phyloP scores from a whole-genome alignment of 1,139 yeast genomes.

The Kodamaea ohmeri region DNA sequence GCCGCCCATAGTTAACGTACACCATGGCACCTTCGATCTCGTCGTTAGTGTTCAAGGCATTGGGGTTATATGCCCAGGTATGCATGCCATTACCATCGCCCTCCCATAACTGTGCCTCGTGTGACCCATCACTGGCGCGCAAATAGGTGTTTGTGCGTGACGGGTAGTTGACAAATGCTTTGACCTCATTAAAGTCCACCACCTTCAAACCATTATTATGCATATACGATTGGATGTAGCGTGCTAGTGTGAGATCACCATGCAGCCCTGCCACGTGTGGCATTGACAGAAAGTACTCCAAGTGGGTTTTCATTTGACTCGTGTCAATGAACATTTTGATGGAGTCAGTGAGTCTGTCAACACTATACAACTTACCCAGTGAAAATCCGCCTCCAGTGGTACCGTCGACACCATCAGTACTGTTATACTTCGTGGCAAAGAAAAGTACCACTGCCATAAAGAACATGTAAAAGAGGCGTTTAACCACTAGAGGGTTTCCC shows the following conservation, averaged over 20 bases:
- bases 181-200: constrained; percentile 50
- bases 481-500: constrained; percentile 85
- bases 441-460: constrained; percentile 58
- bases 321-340: constrained; percentile 52
- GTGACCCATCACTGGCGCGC: constrained; percentile 34
- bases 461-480: constrained; percentile 68
- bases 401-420: constrained; percentile 46
- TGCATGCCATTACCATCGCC: constrained; percentile 37
- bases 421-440: constrained; percentile 54
- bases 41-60: constrained; percentile 48
- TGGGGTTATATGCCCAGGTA: constrained; percentile 61
- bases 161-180: constrained; percentile 60
- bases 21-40: constrained; percentile 57
- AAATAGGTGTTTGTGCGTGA: constrained; percentile 26
- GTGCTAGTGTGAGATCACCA: constrained; percentile 73
- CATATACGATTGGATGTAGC: constrained; percentile 60
- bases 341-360: constrained; percentile 46
- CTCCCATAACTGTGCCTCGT: constrained; percentile 39
- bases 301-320: constrained; percentile 60
- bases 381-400: constrained; percentile 43
- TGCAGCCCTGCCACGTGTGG: constrained; percentile 87
- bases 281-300: constrained; percentile 77
- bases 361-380: constrained; percentile 64
- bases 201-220: constrained; percentile 52
- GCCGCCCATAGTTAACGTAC: constrained; percentile 57